Percentiles rank a stretch among this genome's conserved stretches.
Conservation (phyloP, 768 basidiomycete species). For the Dacryopinax spathularia region DNA sequence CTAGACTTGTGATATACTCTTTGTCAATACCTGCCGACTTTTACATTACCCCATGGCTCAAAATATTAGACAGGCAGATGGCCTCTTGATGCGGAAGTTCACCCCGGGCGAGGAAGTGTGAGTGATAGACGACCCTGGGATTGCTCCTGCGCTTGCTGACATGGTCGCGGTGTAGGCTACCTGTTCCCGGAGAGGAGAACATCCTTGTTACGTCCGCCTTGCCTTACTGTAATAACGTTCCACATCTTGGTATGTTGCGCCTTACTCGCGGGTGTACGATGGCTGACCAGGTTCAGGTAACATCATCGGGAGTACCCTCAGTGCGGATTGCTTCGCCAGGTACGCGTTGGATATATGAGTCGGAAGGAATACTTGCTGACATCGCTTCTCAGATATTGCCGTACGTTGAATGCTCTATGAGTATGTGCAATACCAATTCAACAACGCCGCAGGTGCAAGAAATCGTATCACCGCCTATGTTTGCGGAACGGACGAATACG, state of each 20-base stretch:
- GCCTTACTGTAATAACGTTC: constrained; percentile 94
- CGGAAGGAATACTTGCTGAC: not conserved
- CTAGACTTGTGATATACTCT: not conserved
- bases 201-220: constrained; percentile 87
- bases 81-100: constrained; percentile 31
- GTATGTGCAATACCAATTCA: not conserved
- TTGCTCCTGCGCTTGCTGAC: constrained; percentile 7
- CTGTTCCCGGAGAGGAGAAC: constrained; percentile 76
- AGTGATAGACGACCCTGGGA: constrained; percentile 11
- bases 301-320: constrained; percentile 89
- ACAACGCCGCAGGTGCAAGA: constrained; percentile 36
- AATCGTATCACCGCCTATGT: constrained; percentile 86
- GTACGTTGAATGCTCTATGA: not conserved
- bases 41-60: constrained; percentile 20
- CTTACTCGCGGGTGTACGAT: not conserved
- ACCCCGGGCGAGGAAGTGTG: constrained; percentile 34
- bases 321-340: constrained; percentile 93
- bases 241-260: constrained; percentile 61
- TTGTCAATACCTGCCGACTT: not conserved
- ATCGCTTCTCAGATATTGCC: constrained; percentile 2
- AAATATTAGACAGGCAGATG: constrained; percentile 31
- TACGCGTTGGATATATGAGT: constrained; percentile 31
- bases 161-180: constrained; percentile 34
- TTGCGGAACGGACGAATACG: constrained; percentile 98
- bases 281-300: constrained; percentile 37